Base-by-base conservation (phyloP, 352 stramenopile species). In the Pythium insidiosum region DNA sequence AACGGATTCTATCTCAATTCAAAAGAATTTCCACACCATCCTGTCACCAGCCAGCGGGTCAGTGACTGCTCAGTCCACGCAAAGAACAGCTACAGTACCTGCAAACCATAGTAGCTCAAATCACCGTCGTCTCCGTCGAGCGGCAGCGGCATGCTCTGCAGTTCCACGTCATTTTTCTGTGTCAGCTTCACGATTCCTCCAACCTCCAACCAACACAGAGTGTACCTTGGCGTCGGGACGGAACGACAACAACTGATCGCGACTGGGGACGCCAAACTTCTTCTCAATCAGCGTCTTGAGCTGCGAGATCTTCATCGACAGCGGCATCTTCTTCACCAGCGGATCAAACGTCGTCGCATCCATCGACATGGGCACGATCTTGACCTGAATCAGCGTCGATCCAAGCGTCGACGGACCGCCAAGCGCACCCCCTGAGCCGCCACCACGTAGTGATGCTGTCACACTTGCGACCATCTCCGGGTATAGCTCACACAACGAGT, bases 241-340 rank as follows among this genome's bases (percentile, higher is more conserved):
- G 34, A 83, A 87, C 2, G 78, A 83, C 10, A 90, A 58, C 25
- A 81, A 43, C 22, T 87, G 73, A 10, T 68, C 50, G 5, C 55
- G 44, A 4, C 63, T 53, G 5, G 64, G 48, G n/a, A 90, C 45
- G 10, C 78, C 74, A 43, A 84, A 84, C 38, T 88, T 90, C 36
- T 83, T 76, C 43, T 78, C 68, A 9, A 88, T 63, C 7, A 88
- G 62, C 6, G 79, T 50, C 38, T 88, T 88, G 9, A 90, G 38
- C 52, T 88, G 72, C 13, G 67, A 66, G 7, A 90, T 62, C 52
- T 78, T 88, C 74, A 90, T 88, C 43, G 74, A 77, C 31, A 84
- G 64, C 9, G 78, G 73, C 19, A 90, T 68, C 5, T 71, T 73
- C 56, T 90, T 90, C 4, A 55, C 42, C 46, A 90, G 54, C 23